Percentiles rank a stretch among this genome's conserved stretches.
phyloP scores from a whole-genome alignment of 2,329 filamentous ascomycete genomes.

The Grosmannia clavigera region DNA sequence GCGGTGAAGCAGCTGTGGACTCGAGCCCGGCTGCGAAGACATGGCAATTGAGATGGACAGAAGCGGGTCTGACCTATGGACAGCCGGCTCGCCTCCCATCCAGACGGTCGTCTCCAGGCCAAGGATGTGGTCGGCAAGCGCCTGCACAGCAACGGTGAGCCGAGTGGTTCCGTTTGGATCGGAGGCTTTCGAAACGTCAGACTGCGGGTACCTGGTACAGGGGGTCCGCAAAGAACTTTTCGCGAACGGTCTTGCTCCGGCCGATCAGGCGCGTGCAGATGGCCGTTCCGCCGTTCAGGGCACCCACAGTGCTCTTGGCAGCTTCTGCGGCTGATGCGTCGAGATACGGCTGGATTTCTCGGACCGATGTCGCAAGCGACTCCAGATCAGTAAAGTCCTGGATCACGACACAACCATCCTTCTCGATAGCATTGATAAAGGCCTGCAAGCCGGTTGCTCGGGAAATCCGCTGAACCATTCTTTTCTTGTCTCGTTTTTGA shows the following conservation, averaged over 20 bases:
- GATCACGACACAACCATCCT: slow-evolving; percentile 1
- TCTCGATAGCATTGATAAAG: slow-evolving; percentile 1
- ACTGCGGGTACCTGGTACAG: background rate
- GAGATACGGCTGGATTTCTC: slow-evolving; percentile 1
- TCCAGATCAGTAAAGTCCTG: slow-evolving; percentile 1
- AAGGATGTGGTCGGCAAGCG: slow-evolving; percentile 2
- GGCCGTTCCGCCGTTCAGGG: slow-evolving; percentile 3
- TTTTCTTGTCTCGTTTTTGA: background rate
- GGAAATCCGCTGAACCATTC: background rate
- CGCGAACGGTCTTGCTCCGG: slow-evolving; percentile 3
- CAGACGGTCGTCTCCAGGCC: slow-evolving; percentile 1
- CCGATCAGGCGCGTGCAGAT: slow-evolving; percentile 3
- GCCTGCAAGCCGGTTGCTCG: background rate
- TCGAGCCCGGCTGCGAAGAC: slow-evolving; percentile 1
- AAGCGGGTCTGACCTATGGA: background rate
- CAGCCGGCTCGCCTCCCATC: background rate
- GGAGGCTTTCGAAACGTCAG: background rate
- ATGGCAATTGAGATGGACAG: slow-evolving; percentile 6
- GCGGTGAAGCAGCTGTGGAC: slow-evolving; percentile 2
- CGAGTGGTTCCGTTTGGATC: background rate
- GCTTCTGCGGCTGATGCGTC: background rate
- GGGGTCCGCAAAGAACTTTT: slow-evolving; percentile 2
- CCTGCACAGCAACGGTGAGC: background rate
- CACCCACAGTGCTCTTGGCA: slow-evolving; percentile 2
- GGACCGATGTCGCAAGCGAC: background rate